A percentile compares a stretch with the other conserved stretches of the same genome.
Conservation (phyloP, 192 early-diverging fungal species). For the Linnemannia schmuckeri region DNA sequence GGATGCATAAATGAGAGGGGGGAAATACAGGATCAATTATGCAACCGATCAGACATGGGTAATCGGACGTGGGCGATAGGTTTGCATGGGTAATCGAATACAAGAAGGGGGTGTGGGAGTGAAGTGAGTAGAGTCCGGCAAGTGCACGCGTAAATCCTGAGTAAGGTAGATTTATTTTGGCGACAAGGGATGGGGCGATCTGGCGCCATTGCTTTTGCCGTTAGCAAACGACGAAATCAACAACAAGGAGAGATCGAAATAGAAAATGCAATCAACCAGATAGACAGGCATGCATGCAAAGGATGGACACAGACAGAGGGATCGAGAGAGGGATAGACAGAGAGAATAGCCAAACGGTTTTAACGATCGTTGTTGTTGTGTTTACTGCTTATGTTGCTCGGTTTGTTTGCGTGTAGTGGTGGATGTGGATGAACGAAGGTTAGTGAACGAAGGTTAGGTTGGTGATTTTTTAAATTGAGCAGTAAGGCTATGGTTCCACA, state of each 20-base stretch:
- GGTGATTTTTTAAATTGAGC: neutral
- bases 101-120: neutral
- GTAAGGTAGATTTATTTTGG: neutral
- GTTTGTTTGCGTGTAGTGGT: neutral
- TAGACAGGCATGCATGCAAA: neutral
- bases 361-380: neutral
- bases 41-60: too few species aligned
- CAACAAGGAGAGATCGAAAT: neutral
- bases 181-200: slow-evolving; percentile 2
- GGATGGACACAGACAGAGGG: neutral
- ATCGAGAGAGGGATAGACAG: neutral
- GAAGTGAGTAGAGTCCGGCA: neutral
- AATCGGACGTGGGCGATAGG: too few species aligned
- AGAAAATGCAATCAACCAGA: neutral
- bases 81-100: too few species aligned
- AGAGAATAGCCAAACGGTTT: neutral
- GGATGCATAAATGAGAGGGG: too few species aligned
- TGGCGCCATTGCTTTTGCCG: slow-evolving; percentile 9
- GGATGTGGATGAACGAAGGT: neutral
- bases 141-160: neutral
- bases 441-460: neutral
- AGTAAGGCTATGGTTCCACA: slow-evolving; percentile 27
- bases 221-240: neutral
- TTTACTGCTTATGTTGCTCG: neutral
- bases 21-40: too few species aligned